Evolutionary conservation across 345 rosid genomes (phyloP), one percentile per base, ranked within the genome.

Genomic region (Viola odorata): DNA sequence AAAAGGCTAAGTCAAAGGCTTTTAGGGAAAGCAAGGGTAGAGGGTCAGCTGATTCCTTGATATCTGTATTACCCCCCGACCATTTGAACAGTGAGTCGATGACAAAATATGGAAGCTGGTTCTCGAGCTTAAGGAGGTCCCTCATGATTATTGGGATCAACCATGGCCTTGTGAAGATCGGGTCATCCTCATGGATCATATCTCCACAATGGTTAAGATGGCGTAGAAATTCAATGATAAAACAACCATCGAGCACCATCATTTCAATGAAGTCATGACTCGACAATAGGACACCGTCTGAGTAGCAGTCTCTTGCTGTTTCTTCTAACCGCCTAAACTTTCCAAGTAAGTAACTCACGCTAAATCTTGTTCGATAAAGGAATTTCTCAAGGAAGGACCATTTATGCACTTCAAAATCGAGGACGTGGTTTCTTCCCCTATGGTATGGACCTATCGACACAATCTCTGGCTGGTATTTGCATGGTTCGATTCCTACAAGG

Each of bases 221-320:
- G 11, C 36, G 11, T 37, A 36, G 6, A 60, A 73, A 48, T 49
- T 64, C 73, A 13, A 64, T 6, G 13, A 73, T 40, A 7, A 69
- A 73, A 53, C 73, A 73, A 11, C 73, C 63, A 11, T 68, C 77
- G 3, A 73, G 60, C 39, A 73, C 8, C 61, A 68, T 67, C 72
- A 58, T 68, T 65, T 63, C 51, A 13, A 58, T 7, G 2, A 73
- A 60, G 17, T 63, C 57, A 6, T 40, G 52, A 7, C 41, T 41
- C 1, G 42, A 6, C 49, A 55, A 59, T 1, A 0, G 3, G 6
- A 7, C 7, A 12, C 3, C 3, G 17, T 50, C 73, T 1, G 73
- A 54, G 54, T 69, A 68, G 41, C 60, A 51, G 8, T 5, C 50
- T 65, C 36, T 23, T 8, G 36, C 9, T 0, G 11, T 45, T 0